Conservation (phyloP, 2,329 filamentous ascomycete genomes). For the Hymenoscyphus occultus region DNA sequence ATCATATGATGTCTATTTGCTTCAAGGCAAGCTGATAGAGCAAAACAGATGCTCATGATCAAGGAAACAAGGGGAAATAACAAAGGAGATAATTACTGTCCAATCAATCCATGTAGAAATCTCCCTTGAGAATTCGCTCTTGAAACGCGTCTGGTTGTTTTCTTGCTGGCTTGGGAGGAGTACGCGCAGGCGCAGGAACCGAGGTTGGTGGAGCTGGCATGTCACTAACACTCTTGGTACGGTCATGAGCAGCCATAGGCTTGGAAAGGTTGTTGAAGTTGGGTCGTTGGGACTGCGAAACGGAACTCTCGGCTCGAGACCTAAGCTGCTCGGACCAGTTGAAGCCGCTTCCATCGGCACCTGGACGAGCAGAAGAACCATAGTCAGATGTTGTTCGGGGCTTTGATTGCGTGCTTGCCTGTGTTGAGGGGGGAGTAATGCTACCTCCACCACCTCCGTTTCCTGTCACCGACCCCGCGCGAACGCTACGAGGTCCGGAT, state of each 20-base stretch:
- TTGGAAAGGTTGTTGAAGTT: conserved; percentile 36
- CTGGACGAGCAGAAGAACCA: conserved; percentile 57
- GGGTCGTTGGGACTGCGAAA: conserved; percentile 43
- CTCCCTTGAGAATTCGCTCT: conserved; percentile 94
- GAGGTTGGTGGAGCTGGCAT: conserved; percentile 52
- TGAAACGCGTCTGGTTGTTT: conserved; percentile 90
- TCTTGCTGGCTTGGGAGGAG: conserved; percentile 40
- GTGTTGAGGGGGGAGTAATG: conserved; percentile 35
- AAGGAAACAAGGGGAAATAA: conserved; percentile 9
- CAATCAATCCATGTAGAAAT: conserved; percentile 90
- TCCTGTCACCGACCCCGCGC: conserved; percentile 17
- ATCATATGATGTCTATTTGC: conserved; percentile 1
- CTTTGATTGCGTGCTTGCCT: conserved; percentile 58
- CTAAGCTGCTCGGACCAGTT: conserved; percentile 97
- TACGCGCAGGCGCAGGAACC: conserved; percentile 37
- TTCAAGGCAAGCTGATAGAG: conserved; percentile 1
- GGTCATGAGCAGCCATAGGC: conserved; percentile 51
- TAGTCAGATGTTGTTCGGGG: conserved; percentile 64
- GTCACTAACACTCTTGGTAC: conserved; percentile 67
- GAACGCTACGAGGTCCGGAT: conserved; percentile 27
- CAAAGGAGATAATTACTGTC: conserved; percentile 4
- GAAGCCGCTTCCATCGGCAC: conserved; percentile 67
- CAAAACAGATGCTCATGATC: conserved; percentile 2
- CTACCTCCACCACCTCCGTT: conserved; percentile 28
- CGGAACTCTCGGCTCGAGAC: conserved; percentile 80